Evolutionary conservation across 306 rosid species (phyloP).

Genomic region (Prunus mume): DNA sequence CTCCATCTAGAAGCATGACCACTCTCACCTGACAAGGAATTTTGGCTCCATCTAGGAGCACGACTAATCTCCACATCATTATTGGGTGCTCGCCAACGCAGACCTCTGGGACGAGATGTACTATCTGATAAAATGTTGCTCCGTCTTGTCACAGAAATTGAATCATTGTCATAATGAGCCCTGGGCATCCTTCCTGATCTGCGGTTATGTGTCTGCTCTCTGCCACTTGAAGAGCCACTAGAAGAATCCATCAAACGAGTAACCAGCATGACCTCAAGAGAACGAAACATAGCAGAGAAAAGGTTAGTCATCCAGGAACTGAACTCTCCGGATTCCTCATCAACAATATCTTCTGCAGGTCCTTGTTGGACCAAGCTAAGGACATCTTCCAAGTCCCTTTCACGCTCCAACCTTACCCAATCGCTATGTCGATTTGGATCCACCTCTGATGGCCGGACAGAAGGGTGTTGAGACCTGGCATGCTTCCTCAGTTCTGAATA

Average conservation of each 20-base stretch:
- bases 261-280: slow-evolving; percentile 29
- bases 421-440: slow-evolving; percentile 52
- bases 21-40: slow-evolving; percentile 8
- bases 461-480: slow-evolving; percentile 78
- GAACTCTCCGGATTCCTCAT: slow-evolving; percentile 21
- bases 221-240: slow-evolving; percentile 35
- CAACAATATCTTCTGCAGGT: slow-evolving; percentile 29
- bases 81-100: slow-evolving; percentile 28
- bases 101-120: slow-evolving; percentile 24
- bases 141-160: slow-evolving; percentile 41
- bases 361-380: slow-evolving; percentile 51
- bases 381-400: slow-evolving; percentile 57
- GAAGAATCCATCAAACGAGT: slow-evolving; percentile 27
- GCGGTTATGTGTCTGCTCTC: slow-evolving; percentile 29
- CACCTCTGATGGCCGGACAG: slow-evolving; percentile 65
- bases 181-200: slow-evolving; percentile 39
- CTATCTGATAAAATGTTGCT: slow-evolving; percentile 38
- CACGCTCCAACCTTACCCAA: slow-evolving; percentile 70
- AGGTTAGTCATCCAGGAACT: slow-evolving; percentile 37
- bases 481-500: slow-evolving; percentile 78
- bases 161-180: slow-evolving; percentile 25
- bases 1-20: slow-evolving; percentile 39
- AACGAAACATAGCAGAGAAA: slow-evolving; percentile 27
- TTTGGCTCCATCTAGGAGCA: slow-evolving; percentile 37
- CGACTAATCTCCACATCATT: slow-evolving; percentile 22